These are phyloP conservation scores for Salvia miltiorrhiza DNA, from an alignment of 257 asterid genomes.

Conservation along the genomic window DNA sequence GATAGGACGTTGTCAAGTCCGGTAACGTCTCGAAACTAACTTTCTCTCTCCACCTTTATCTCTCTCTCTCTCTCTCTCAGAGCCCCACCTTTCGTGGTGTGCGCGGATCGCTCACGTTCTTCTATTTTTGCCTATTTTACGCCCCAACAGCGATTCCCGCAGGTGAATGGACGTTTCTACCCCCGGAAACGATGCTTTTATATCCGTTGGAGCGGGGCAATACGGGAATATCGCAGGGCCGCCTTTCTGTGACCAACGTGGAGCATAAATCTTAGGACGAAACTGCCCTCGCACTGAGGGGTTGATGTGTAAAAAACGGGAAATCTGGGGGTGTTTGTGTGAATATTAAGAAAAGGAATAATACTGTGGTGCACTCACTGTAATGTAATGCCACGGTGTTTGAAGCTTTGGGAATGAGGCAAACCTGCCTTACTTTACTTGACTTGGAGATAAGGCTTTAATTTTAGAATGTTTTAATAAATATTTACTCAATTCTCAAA, in stretches of 20 bases:
- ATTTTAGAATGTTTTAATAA: no score
- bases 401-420: slow-evolving; percentile 42
- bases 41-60: slow-evolving; percentile 38
- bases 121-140: slow-evolving; percentile 19
- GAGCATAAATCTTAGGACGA: slow-evolving; percentile 33
- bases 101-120: slow-evolving; percentile 59
- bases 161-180: slow-evolving; percentile 1
- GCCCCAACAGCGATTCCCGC: slow-evolving; percentile 28
- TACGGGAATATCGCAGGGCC: slow-evolving; percentile 38
- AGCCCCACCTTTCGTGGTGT: slow-evolving; percentile 51
- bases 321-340: slow-evolving; percentile 15
- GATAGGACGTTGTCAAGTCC: slow-evolving; percentile 55
- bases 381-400: no score
- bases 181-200: slow-evolving; percentile 14
- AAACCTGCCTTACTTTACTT: slow-evolving; percentile 13
- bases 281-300: slow-evolving; percentile 32
- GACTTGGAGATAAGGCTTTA: slow-evolving; percentile 18
- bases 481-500: no score
- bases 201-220: slow-evolving; percentile 40
- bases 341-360: slow-evolving; percentile 1
- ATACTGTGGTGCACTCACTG: no score
- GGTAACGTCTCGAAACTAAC: slow-evolving; percentile 58
- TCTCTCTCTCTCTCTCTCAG: slow-evolving; percentile 25
- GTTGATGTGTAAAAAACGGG: neutral
- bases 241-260: slow-evolving; percentile 59